Evolutionary conservation across 2,329 filamentous ascomycete species (phyloP).

Genomic region (Pestalotiopsis fici): DNA sequence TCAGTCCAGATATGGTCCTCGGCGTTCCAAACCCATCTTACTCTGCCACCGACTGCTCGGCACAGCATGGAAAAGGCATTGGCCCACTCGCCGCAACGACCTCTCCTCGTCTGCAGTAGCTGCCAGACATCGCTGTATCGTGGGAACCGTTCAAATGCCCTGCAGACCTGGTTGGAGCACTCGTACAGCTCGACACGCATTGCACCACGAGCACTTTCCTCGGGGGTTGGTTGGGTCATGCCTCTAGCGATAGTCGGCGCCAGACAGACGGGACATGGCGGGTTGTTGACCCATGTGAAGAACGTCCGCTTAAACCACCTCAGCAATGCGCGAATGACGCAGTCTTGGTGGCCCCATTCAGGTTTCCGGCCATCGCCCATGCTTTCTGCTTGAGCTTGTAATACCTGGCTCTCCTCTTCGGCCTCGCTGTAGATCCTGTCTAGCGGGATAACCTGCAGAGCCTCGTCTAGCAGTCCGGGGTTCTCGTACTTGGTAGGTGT

Average conservation of each 20-base stretch:
- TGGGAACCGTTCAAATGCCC: constrained; percentile 84
- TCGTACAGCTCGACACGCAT: constrained; percentile 86
- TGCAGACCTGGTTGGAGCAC: constrained; percentile 77
- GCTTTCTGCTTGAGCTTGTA: constrained; percentile 76
- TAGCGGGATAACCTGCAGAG: constrained; percentile 80
- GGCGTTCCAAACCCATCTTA: constrained; percentile 97
- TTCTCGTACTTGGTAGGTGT: constrained; percentile 97
- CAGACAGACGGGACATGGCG: constrained; percentile 78
- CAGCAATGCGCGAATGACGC: constrained; percentile 36
- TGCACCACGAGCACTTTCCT: constrained; percentile 87
- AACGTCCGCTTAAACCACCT: constrained; percentile 97
- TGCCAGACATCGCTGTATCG: constrained; percentile 96
- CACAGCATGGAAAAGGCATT: constrained; percentile 99
- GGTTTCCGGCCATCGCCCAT: constrained; percentile 78
- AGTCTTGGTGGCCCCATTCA: constrained; percentile 97
- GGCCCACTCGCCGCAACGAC: constrained; percentile 92
- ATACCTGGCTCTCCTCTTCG: constrained; percentile 81
- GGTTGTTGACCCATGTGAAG: constrained; percentile 97
- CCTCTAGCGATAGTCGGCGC: constrained; percentile 83
- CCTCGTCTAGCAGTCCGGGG: constrained; percentile 90
- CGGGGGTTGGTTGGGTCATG: constrained; percentile 81
- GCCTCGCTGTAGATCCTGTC: constrained; percentile 92
- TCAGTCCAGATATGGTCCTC: constrained; percentile 99
- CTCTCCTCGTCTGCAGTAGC: constrained; percentile 80
- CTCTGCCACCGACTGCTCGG: constrained; percentile 84